Evolutionary conservation across 1,284 basidiomycete genomes (phyloP).

Genomic region (Cutaneotrichosporon cutaneum): DNA sequence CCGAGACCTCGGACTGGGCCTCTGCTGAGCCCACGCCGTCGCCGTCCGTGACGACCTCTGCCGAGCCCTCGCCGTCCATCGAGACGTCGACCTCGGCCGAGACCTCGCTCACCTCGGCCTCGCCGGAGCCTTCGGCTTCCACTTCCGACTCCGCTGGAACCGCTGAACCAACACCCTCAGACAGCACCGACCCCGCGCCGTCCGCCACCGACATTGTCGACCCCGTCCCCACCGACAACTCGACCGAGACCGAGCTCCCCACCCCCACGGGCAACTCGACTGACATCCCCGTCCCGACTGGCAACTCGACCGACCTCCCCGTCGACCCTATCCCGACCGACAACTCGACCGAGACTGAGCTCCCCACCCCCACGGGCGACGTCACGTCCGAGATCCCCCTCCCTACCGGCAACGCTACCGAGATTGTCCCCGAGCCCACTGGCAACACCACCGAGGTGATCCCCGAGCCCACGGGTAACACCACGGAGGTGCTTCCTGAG

Average conservation of each 20-base stretch:
- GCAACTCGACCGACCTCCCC: constrained; percentile 13
- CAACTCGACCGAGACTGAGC: constrained; percentile 14
- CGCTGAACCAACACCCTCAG: constrained; percentile 4
- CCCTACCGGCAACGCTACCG: constrained; percentile 8
- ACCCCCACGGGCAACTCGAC: constrained; percentile 7
- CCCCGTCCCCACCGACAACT: constrained; percentile 4
- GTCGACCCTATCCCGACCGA: constrained; percentile 8
- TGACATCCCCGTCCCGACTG: constrained; percentile 1
- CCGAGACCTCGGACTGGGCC: constrained; percentile 11
- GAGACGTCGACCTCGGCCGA: constrained; percentile 7
- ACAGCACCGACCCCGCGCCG: not conserved
- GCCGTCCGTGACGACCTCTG: constrained; percentile 12
- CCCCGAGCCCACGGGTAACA: not conserved
- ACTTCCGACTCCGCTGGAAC: constrained; percentile 10
- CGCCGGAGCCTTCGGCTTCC: constrained; percentile 7
- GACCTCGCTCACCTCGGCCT: not conserved
- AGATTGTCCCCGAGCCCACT: not conserved
- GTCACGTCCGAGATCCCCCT: constrained; percentile 10
- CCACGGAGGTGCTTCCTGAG: not conserved
- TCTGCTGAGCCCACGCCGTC: constrained; percentile 15
- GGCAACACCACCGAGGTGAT: constrained; percentile 4
- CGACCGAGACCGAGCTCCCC: constrained; percentile 9
- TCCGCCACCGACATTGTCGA: constrained; percentile 7
- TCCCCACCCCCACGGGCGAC: constrained; percentile 6
- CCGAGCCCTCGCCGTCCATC: constrained; percentile 4